Base-by-base conservation (phyloP, 2,329 filamentous ascomycete genomes). In the Lachnellula suecica region DNA sequence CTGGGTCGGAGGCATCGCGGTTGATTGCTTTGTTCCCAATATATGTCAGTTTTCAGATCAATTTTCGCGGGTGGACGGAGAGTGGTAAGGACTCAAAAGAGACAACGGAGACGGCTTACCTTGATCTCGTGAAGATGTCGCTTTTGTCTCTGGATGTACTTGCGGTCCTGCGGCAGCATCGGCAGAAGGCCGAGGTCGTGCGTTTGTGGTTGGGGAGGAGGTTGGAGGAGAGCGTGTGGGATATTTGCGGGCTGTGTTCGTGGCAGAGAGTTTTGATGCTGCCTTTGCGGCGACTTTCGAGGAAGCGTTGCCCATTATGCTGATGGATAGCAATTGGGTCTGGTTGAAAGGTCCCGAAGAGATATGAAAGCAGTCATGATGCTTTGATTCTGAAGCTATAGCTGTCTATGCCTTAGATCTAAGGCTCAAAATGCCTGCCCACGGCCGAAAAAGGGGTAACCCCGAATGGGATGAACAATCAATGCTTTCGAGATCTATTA, bases 181-280 rank as follows among this genome's bases (percentile, higher is more conserved):
- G 27, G 56, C 37, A 34, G 22, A 51, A 15, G 51, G 29, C 27
- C 29, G 27, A 31, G 47, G 17, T 45, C 48, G 34, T 20, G 46
- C n/a, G 42, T 56, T 54, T 44, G 57, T 49, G 19, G 11, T 44
- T 5, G 46, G 37, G 10, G 50, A 44, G 20, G 54, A 23, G n/a
- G 50, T 31, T 15, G 56, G 54, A n/a, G 64, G 58, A 15, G 52
- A 29, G 19, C 62, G 54, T 10, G 64, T 63, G 23, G 65, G 65
- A 38, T 66, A 67, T 64, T 63, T 67, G 19, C 65, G 59, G 5
- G 60, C 53, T 41, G 56, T 49, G 27, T 51, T 60, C 7, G 55
- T 42, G 5, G 52, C 47, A 3, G 58, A 37, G 10, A 45, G 22
- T 44, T 56, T 54, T 15, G 60, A 53, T 8, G 59, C 52, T 8